phyloP scores from a whole-genome alignment of 495 filamentous ascomycete genomes.

The Xylaria grammica region DNA sequence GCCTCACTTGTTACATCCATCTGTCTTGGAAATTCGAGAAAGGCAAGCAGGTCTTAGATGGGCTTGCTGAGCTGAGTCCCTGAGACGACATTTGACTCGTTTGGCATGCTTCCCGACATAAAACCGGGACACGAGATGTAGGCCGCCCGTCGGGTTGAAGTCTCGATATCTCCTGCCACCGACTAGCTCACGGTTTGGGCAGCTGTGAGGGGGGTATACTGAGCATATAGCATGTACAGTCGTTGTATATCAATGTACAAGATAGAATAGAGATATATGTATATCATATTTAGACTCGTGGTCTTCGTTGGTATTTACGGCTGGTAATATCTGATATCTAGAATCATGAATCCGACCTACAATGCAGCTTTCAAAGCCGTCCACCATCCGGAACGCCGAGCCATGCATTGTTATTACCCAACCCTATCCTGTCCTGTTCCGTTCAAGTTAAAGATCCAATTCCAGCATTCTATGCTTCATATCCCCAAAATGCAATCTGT shows the following conservation, averaged over 20 bases:
- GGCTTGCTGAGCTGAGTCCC: no score
- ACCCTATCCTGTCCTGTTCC: neutral
- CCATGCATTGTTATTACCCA: slow-evolving; percentile 4
- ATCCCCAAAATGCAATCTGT: neutral
- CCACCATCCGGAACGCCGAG: slow-evolving; percentile 10
- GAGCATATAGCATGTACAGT: neutral
- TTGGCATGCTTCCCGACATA: neutral
- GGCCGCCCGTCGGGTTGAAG: no score
- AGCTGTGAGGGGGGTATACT: neutral
- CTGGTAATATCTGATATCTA: neutral
- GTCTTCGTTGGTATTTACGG: neutral
- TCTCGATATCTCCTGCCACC: no score
- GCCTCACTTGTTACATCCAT: no score
- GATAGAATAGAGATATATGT: neutral
- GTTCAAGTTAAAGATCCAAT: neutral
- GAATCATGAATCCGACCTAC: neutral
- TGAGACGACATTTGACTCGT: no score
- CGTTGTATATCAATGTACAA: slow-evolving; percentile 16
- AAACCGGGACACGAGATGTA: neutral
- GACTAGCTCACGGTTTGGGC: no score
- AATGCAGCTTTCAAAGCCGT: neutral
- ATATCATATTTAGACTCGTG: neutral
- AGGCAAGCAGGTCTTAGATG: neutral
- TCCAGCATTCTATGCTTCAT: neutral
- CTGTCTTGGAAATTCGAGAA: no score